Evolutionary conservation across 768 basidiomycete species (phyloP), one percentile per base, ranked within the genome.

Genomic region (Terana coerulea): DNA sequence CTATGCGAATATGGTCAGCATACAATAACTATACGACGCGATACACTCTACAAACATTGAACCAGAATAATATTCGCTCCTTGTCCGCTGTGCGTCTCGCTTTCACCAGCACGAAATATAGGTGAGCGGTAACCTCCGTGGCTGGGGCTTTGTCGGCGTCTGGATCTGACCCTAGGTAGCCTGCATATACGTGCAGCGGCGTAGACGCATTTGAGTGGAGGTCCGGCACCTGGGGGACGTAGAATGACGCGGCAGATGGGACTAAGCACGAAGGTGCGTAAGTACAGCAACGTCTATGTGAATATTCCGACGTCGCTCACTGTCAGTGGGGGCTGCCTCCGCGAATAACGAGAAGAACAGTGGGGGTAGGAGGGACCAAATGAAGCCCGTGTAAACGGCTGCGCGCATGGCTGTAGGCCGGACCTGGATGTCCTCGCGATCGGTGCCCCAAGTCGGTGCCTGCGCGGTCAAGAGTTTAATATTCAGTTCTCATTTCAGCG

Each of bases 61-160:
- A 94, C 97, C 97, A 99, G 62, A 98, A 91, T 61, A 98, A 79
- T 8, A 98, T 69, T 30, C 95, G 74, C 66, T 94, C 86, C 67
- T 80, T 91, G 63, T 98, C 95, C n/a, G 94, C 92, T 17, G 75
- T 75, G 54, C 91, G 78, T 47, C 92, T 77, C 42, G 93, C 91
- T 68, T 94, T 91, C 34, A 93, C 74, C 70, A 98, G 77, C 51
- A 95, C 82, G 66, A 98, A 99, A 75, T 80, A 95, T 9, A 94
- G 64, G 64, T 95, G 91, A 0, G 91, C 75, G 7, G 82, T 83
- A 29, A 88, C 75, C 51, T 83, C 79, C n/a, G 77, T 83, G 24
- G 68, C 61, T 4, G 76, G 66, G 10, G 76, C 74, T n/a, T 66
- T 69, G 9, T 74, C 57, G 19, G 72, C 75, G 67, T 79, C 71